Conservation (phyloP, 192 early-diverging fungal species). For the Linnemannia schmuckeri region DNA sequence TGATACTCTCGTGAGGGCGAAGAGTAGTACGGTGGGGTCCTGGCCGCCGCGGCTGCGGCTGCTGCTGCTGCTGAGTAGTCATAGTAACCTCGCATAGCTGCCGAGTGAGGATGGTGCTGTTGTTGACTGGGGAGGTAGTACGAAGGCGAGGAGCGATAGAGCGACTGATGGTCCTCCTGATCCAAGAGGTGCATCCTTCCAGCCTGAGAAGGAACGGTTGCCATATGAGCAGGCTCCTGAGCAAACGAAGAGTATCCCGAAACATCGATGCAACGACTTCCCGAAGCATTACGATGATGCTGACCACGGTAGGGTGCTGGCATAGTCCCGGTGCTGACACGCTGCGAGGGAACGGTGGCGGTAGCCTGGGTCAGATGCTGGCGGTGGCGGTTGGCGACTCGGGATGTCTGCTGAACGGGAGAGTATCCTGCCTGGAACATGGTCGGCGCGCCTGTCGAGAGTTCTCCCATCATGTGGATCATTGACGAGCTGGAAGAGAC, state of each 20-base stretch:
- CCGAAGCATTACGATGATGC: constrained; percentile 48
- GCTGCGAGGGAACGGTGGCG: not conserved
- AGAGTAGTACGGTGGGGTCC: not conserved
- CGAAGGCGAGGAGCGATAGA: not conserved
- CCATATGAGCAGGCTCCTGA: constrained; percentile 1
- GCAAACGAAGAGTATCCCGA: constrained; percentile 22
- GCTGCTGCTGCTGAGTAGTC: not conserved
- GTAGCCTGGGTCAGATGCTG: not conserved
- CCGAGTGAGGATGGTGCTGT: not conserved
- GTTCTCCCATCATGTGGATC: constrained; percentile 4
- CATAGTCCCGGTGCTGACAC: constrained; percentile 22
- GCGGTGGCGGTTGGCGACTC: not conserved
- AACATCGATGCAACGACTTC: constrained; percentile 40
- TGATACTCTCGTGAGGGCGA: not conserved
- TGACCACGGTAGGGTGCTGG: constrained; percentile 20
- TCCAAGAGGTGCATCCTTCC: not conserved
- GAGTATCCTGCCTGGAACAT: constrained; percentile 26
- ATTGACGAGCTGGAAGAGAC: constrained; percentile 42
- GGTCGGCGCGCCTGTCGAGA: constrained; percentile 14
- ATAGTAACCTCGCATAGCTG: not conserved
- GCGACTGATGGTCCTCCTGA: not conserved
- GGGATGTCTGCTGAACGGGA: constrained; percentile 11
- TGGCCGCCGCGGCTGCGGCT: not conserved
- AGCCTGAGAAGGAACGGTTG: not conserved
- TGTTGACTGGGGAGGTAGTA: not conserved